Evolutionary conservation across 768 basidiomycete species (phyloP), one percentile per base, ranked within the genome.

Genomic region (Amanita fuliginea): DNA sequence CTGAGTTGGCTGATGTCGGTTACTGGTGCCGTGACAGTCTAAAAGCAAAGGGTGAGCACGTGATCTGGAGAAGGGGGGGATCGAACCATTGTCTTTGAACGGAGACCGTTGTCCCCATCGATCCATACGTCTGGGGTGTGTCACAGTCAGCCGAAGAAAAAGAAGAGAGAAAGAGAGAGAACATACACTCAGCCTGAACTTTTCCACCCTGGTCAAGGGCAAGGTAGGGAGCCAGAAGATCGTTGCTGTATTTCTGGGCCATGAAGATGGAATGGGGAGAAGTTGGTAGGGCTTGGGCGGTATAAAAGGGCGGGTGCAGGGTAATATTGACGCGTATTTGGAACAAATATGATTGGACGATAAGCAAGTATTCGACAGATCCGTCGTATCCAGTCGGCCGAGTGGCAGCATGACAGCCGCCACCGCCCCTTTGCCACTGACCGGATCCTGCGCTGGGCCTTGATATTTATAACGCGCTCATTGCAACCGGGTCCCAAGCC

Each of bases 11-110:
- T 80, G 59, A 99, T 83, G 65, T 89, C 84, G 54, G 82, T 85
- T 60, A 93, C 80, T 64, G 86, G 82, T 68, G 88, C 83, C 68
- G 75, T 68, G 63, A 94, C 80, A 55, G 95, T 97, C 94, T 93
- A 61, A 47, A 41, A 47, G 47, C 49, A 54, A 19, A 50, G 24
- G 35, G 42, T 46, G 32, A 41, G 10, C 8, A 33, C n/a, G n/a
- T n/a, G n/a, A n/a, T n/a, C n/a, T n/a, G n/a, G n/a, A 21, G 14
- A 26, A 16, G 14, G 26, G 42, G 1, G 26, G 26, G 22, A 4
- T 22, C 82, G 41, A 54, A 90, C 90, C 28, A 86, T 96, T 56
- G 94, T 98, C 78, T 99, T 99, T 60, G 83, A 95, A 65, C 96
- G 90, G 55, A 96, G 80, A 55, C 89, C 95, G 56, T 78, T 76